These are phyloP conservation scores for Cystobasidium slooffiae DNA, from an alignment of 1,284 basidiomycete species.

Conservation along the genomic window DNA sequence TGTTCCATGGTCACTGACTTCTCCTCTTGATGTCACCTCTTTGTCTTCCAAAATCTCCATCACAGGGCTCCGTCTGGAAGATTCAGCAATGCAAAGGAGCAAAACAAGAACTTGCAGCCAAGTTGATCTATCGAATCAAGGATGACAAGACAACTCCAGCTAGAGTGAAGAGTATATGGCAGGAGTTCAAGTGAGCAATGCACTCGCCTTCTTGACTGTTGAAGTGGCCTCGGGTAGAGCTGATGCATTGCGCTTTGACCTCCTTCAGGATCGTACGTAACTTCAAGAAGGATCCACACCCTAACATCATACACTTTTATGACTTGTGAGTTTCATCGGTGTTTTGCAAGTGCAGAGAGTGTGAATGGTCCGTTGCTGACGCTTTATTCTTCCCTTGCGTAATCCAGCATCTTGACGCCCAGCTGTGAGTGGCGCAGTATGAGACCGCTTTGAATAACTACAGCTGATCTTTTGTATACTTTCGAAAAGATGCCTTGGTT, in stretches of 20 bases:
- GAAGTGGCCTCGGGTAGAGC: background rate
- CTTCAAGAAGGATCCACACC: slow-evolving; percentile 79
- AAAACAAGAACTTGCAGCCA: slow-evolving; percentile 73
- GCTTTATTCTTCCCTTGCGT: background rate
- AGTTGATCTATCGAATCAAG: slow-evolving; percentile 77
- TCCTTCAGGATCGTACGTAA: slow-evolving; percentile 76
- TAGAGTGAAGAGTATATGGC: slow-evolving; percentile 71
- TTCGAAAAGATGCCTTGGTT: slow-evolving; percentile 8
- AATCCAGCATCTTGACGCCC: slow-evolving; percentile 73
- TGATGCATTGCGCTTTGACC: background rate
- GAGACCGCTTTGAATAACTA: slow-evolving; percentile 59
- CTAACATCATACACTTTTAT: slow-evolving; percentile 86
- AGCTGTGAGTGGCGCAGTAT: slow-evolving; percentile 71
- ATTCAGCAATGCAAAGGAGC: slow-evolving; percentile 43
- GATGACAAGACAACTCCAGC: slow-evolving; percentile 80
- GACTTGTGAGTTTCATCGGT: slow-evolving; percentile 63
- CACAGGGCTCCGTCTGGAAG: slow-evolving; percentile 50
- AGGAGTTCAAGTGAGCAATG: slow-evolving; percentile 50
- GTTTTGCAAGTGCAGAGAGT: too few species aligned
- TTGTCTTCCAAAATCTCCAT: slow-evolving; percentile 1
- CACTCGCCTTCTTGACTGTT: too few species aligned
- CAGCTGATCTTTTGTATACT: slow-evolving; percentile 19
- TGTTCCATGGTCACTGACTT: slow-evolving; percentile 54
- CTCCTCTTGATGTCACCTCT: too few species aligned
- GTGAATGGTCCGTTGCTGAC: background rate